Evolutionary conservation across 2,329 filamentous ascomycete species (phyloP), one percentile per base, ranked within the genome.

Genomic region (Xylariaceae sp.): DNA sequence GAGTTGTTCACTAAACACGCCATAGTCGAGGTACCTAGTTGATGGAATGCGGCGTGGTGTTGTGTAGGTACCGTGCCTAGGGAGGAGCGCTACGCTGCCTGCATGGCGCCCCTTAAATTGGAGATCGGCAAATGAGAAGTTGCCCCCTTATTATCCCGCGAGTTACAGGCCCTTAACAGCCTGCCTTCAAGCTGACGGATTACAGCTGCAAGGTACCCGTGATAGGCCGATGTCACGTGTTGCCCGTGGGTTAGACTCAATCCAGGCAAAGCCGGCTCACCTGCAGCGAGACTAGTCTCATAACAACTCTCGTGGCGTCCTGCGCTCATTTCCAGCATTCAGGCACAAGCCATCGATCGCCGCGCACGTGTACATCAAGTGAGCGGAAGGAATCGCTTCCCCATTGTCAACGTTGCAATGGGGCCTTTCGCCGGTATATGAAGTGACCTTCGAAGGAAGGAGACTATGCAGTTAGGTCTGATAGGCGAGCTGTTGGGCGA

Each of bases 131-230:
- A 45, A 45, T 45, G 42, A 45, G 13, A 45, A 13, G 42, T 15
- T 6, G 42, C 13, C 42, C 42, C 13, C n/a, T 45, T 15, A n/a
- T n/a, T 15, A 30, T 30, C 23, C 23, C 23, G 23, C 23, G 23
- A 30, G 23, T 30, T n/a, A 45, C n/a, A 3, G 10, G 18, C 13
- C 17, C 17, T 18, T 18, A 18, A 18, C 17, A 18, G 17, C 17
- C 17, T 7, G 10, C 8, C 35, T 11, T n/a, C 7, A 54, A 51
- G 18, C 49, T 4, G 18, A 56, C 61, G 58, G 23, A 30, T 30
- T 51, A 17, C 54, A 55, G 44, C 62, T 69, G 68, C 65, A 66
- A 68, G 67, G 66, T 66, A 69, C 67, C 67, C 64, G 64, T 66
- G 64, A 62, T 62, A 64, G 60, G 60, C 65, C 62, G 65, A 53